Conservation (phyloP, 352 stramenopile genomes). For the Detonula confervacea region DNA sequence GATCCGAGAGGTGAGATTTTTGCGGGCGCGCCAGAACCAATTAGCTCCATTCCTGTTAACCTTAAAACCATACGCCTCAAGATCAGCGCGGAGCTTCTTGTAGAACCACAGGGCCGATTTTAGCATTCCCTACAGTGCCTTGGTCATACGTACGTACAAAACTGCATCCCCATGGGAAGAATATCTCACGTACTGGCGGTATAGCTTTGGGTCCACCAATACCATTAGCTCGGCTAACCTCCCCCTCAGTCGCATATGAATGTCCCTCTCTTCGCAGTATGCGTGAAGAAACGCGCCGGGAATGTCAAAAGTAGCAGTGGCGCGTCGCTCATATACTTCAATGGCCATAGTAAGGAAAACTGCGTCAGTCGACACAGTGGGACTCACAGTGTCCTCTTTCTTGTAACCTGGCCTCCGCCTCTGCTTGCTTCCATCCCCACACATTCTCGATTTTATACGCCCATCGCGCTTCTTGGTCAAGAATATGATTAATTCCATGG, state of each 20-base stretch:
- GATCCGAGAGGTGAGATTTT: too few species aligned
- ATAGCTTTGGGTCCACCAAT: constrained; percentile 19
- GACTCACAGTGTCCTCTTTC: constrained; percentile 44
- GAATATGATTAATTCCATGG: constrained; percentile 48
- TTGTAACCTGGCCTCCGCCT: constrained; percentile 13
- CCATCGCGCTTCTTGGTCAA: constrained; percentile 53
- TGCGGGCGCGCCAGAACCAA: too few species aligned
- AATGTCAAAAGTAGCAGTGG: constrained; percentile 32
- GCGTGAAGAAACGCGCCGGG: constrained; percentile 52
- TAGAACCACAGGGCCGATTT: too few species aligned
- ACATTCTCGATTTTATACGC: constrained; percentile 43
- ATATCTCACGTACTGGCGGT: constrained; percentile 6
- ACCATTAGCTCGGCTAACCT: constrained; percentile 31
- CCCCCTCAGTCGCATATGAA: constrained; percentile 24
- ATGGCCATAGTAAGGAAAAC: constrained; percentile 40
- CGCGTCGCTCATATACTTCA: constrained; percentile 33
- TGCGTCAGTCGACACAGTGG: constrained; percentile 24
- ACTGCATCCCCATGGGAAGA: too few species aligned
- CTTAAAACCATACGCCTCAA: background rate
- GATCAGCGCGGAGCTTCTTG: too few species aligned
- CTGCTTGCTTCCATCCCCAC: constrained; percentile 39
- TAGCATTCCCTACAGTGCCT: too few species aligned
- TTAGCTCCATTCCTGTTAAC: too few species aligned
- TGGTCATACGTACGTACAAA: too few species aligned
- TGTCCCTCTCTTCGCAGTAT: constrained; percentile 13